Conservation (phyloP, 2,329 filamentous ascomycete species). For the Ambrosiella cleistominuta region DNA sequence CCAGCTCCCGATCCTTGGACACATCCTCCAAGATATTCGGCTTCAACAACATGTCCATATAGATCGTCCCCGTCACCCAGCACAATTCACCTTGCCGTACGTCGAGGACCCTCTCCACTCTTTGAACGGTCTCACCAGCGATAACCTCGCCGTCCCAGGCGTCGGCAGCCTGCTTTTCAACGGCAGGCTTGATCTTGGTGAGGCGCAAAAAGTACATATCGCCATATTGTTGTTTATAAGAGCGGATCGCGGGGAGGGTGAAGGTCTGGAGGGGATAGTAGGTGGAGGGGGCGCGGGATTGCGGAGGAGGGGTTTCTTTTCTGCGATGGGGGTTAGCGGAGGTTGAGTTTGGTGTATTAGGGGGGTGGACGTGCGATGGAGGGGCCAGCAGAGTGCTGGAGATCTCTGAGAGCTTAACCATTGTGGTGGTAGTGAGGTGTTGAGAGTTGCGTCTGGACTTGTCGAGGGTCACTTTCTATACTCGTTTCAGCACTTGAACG, state of each 20-base stretch:
- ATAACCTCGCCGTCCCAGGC: slow-evolving; percentile 68
- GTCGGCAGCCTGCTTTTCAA: slow-evolving; percentile 54
- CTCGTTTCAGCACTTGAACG: no score
- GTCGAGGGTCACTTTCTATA: no score
- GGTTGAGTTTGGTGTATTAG: not conserved
- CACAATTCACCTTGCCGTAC: slow-evolving; percentile 90
- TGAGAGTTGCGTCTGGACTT: not conserved
- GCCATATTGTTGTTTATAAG: slow-evolving; percentile 88
- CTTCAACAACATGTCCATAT: slow-evolving; percentile 93
- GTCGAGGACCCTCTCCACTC: slow-evolving; percentile 78
- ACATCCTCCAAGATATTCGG: slow-evolving; percentile 93
- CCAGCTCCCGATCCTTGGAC: slow-evolving; percentile 84
- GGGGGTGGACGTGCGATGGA: slow-evolving; percentile 18
- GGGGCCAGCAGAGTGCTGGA: slow-evolving; percentile 20
- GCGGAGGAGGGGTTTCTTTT: not conserved
- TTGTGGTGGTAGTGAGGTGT: slow-evolving; percentile 13
- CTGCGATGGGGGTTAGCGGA: slow-evolving; percentile 14
- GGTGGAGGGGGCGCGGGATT: slow-evolving; percentile 2
- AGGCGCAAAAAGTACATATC: slow-evolving; percentile 96
- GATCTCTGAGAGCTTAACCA: slow-evolving; percentile 22
- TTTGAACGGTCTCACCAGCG: slow-evolving; percentile 54
- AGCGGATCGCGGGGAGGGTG: slow-evolving; percentile 47
- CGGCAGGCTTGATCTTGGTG: slow-evolving; percentile 66
- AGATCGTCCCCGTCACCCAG: slow-evolving; percentile 88
- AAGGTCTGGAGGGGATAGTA: slow-evolving; percentile 69